A percentile compares a stretch with the other conserved stretches of the same genome.
phyloP scores from a whole-genome alignment of 352 stramenopile species.

The Globisporangium cederbergense region DNA sequence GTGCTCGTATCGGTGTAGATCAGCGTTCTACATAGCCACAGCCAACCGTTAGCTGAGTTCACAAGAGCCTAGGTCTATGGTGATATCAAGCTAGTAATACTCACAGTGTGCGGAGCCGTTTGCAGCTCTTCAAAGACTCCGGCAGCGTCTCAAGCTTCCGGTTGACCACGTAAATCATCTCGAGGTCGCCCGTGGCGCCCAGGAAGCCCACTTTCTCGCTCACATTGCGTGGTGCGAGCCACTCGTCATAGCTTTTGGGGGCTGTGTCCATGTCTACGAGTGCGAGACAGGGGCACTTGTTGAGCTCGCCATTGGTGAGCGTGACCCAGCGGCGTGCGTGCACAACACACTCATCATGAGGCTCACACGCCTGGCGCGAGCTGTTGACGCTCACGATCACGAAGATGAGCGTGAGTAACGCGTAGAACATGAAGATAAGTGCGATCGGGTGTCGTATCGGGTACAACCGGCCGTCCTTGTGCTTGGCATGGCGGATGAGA shows the following conservation, averaged over 20 bases:
- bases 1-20: conserved; percentile 35
- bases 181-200: conserved; percentile 22
- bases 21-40: conserved; percentile 26
- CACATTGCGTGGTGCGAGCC: conserved; percentile 25
- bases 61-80: neutral
- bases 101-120: conserved; percentile 30
- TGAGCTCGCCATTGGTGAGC: conserved; percentile 8
- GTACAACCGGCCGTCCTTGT: conserved; percentile 7
- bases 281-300: conserved; percentile 15
- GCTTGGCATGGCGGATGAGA: conserved; percentile 12
- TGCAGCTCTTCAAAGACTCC: conserved; percentile 25
- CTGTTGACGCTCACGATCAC: conserved; percentile 17
- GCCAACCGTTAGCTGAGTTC: neutral
- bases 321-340: conserved; percentile 14
- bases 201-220: conserved; percentile 29
- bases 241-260: conserved; percentile 22
- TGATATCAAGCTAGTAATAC: neutral
- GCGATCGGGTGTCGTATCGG: conserved; percentile 12
- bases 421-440: conserved; percentile 13
- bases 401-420: conserved; percentile 9
- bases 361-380: conserved; percentile 10
- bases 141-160: conserved; percentile 27
- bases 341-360: conserved; percentile 8
- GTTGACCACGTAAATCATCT: conserved; percentile 33
- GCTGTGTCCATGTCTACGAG: conserved; percentile 11